phyloP scores from a whole-genome alignment of 345 rosid genomes.

The Gossypium mustelinum region DNA sequence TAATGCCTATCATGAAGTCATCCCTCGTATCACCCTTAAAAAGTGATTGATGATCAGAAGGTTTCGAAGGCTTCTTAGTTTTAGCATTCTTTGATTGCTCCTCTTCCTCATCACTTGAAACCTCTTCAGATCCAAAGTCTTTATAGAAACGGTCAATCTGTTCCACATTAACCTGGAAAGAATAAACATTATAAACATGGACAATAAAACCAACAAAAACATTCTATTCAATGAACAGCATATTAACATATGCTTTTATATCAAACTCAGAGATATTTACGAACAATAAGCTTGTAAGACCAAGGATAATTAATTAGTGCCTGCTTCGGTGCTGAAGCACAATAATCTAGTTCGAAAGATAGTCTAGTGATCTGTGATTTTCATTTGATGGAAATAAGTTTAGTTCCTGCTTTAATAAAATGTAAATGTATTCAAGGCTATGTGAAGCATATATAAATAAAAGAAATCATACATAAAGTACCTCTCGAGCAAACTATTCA shows the following conservation, averaged over 20 bases:
- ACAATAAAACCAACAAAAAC: slow-evolving; percentile 10
- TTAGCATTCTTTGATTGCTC: slow-evolving; percentile 23
- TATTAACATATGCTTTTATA: neutral
- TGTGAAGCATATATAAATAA: neutral
- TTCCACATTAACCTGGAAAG: slow-evolving; percentile 73
- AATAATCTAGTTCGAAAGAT: neutral
- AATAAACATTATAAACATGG: slow-evolving; percentile 5
- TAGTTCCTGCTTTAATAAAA: neutral
- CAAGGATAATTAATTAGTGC: neutral
- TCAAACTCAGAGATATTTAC: neutral
- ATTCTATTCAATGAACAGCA: neutral
- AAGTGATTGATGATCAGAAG: slow-evolving; percentile 75
- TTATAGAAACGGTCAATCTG: slow-evolving; percentile 62
- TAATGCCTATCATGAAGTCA: slow-evolving; percentile 81
- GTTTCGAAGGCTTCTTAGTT: slow-evolving; percentile 60
- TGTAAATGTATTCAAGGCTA: neutral
- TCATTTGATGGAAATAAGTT: neutral
- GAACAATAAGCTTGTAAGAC: neutral
- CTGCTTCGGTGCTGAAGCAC: neutral
- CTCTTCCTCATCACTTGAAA: slow-evolving; percentile 32
- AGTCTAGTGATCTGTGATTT: neutral
- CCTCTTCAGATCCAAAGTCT: slow-evolving; percentile 72
- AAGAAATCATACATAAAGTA: neutral
- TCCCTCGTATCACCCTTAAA: slow-evolving; percentile 73
- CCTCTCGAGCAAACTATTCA: slow-evolving; percentile 2